Evolutionary conservation across 257 asterid genomes (phyloP), one percentile per base, ranked within the genome.

Genomic region (Capsicum pubescens): DNA sequence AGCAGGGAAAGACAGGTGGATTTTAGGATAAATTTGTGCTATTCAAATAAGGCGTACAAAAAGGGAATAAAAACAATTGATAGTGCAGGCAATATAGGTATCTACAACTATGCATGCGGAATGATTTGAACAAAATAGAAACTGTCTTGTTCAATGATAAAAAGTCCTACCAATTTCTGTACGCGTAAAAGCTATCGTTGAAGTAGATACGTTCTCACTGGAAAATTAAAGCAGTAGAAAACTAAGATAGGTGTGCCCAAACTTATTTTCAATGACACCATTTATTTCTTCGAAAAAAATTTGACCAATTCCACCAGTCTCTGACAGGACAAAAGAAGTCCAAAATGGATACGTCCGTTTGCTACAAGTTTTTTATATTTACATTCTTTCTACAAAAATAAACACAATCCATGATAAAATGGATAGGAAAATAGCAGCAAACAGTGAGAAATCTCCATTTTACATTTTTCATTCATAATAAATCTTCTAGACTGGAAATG

Each of bases 111-210:
- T 26, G 12, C 64, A 52, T 26, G 54, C 8, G 17, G 46, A 74
- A 60, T 12, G 58, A 50, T 21, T 74, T 9, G 32, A 52, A 50
- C 80, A 76, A 76, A 76, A 76, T 54, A 52, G 13, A 76, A 76
- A 8, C 1, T 2, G 8, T 26, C 48, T 26, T 52, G 50, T 54
- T 7, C 81, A 13, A 52, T 26, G 7, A 26, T 1, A 76, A 26
- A 76, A 54, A 5, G n/a, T 2, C 26, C 21, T 10, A 52, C 32
- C 42, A 76, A 54, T 26, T 52, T 54, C 9, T 76, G 16, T 26
- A 52, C 48, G 63, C 14, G 48, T 76, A 54, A 76, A 76, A 76
- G 6, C 48, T 76, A 26, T 76, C 1, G 46, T 21, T 9, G 9
- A 67, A 67, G 48, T 13, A 67, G 74, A 67, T 50, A 74, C 19